Base-by-base conservation (phyloP, 2,329 filamentous ascomycete species). In the Teratosphaeria gauchensis region DNA sequence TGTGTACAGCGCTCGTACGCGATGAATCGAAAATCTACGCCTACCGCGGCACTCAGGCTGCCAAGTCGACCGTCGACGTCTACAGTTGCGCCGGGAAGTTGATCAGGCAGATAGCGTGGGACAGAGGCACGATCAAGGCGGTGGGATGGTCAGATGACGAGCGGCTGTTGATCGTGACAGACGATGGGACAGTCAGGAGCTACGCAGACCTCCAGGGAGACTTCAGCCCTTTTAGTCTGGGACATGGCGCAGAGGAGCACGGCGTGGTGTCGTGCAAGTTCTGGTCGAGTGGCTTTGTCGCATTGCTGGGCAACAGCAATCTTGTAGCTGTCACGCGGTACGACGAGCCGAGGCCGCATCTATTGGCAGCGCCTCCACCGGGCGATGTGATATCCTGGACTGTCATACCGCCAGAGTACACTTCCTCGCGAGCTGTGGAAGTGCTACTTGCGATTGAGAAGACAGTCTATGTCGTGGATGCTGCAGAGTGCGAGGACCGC, bases 61-160 rank as follows among this genome's bases (percentile, higher is more conserved):
- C 84, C 16, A 95, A 92, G 75, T 86, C 90, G 21, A 88, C 85
- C 67, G 95, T 99, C 75, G 91, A 96, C 71, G 85, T 99, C 57
- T 96, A 96, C 78, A 96, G 89, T 71, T 92, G 88, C 73, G 87
- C 94, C 11, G 94, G 94, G 57, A 94, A 91, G 77, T 84, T 90
- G 59, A 87, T 99, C 62, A 60, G 62, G 55, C 66, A 69, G 53
- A 65, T 66, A 51, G 65, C 88, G 72, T 97, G 92, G 92, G 92
- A 97, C 68, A 90, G 92, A 75, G 90, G 90, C 53, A 11, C 85
- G 2, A 89, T 99, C 69, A 88, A 87, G 72, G 91, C 90, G 1
- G 80, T 99, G 21, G 94, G 94, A 35, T 99, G 94, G 94, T 96
- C 92, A 21, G 92, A 96, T 69, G 90, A 96, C 64, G 94, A 99